Base-by-base conservation (phyloP, 352 stramenopile species). In the Pythium graminicola region DNA sequence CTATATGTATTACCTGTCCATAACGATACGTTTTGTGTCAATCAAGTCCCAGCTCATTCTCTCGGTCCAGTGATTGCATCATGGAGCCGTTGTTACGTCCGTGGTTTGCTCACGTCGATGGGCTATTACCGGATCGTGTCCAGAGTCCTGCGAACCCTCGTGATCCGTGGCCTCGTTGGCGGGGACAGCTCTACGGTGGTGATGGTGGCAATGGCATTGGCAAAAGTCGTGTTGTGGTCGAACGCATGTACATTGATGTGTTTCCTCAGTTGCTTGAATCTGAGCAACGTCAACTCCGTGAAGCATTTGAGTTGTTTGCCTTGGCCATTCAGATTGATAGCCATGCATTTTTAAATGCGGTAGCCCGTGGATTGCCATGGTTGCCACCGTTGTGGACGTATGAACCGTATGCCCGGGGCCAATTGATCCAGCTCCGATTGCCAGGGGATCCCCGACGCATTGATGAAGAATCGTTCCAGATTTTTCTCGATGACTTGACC, bases 251-350 rank as follows among this genome's bases (percentile, higher is more conserved):
- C 40, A 47, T 47, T 24, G 23, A 47, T 29, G 13, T 47, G 6
- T 17, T 32, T 13, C 40, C 29, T 22, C 16, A 31, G 17, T 19
- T 33, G 10, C 22, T 27, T 0, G 1, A 16, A 24, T 27, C 10
- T 6, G n/a, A 50, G 5, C 43, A 38, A 14, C 43, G 28, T 29
- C 17, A 8, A 11, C 43, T 50, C 6, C 43, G 43, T 17, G 43
- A 50, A 17, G 27, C 43, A 16, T 16, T 50, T 11, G 43, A 50
- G 43, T 19, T 50, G 5, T 50, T 50, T 29, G 43, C 28, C n/a
- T 9, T 50, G n/a, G 43, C 43, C 27, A n/a, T 50, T 17, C 6
- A 19, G 14, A 36, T 40, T 6, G 43, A 50, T 14, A 7, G n/a
- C 22, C 11, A 3, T 6, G 42, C 27, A 28, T 50, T 50, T 19